A percentile compares a stretch with the other conserved stretches of the same genome.
phyloP scores from a whole-genome alignment of 2,329 filamentous ascomycete species.

The Epicoccum nigrum region DNA sequence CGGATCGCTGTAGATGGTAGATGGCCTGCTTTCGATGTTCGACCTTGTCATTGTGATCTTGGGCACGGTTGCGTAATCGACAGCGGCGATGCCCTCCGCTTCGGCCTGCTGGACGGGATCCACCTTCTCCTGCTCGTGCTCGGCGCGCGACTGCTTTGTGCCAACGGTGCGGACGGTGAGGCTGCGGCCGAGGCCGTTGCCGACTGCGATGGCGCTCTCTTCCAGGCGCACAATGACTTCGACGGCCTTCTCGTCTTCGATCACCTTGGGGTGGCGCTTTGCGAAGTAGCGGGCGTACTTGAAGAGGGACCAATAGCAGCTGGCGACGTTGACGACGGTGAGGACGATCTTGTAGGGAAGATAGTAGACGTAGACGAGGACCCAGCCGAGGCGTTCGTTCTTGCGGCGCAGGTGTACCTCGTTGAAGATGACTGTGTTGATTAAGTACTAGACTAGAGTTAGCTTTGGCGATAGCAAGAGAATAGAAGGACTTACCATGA shows the following conservation, averaged over 20 bases:
- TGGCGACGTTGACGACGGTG: slow-evolving; percentile 52
- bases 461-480: not conserved
- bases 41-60: not conserved
- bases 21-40: not conserved
- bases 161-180: slow-evolving; percentile 30
- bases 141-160: not conserved
- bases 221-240: slow-evolving; percentile 37
- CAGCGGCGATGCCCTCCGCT: slow-evolving; percentile 2
- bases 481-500: not conserved
- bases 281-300: slow-evolving; percentile 57
- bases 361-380: slow-evolving; percentile 51
- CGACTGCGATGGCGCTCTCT: slow-evolving; percentile 17
- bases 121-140: not conserved
- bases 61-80: slow-evolving; percentile 12
- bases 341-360: slow-evolving; percentile 54
- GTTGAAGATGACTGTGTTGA: slow-evolving; percentile 56
- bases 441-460: slow-evolving; percentile 38
- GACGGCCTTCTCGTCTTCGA: slow-evolving; percentile 54
- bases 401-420: slow-evolving; percentile 55
- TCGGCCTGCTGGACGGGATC: slow-evolving; percentile 8
- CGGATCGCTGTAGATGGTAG: slow-evolving; percentile 1
- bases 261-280: slow-evolving; percentile 55
- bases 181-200: slow-evolving; percentile 26
- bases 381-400: slow-evolving; percentile 51
- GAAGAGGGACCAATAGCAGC: slow-evolving; percentile 47